phyloP scores from a whole-genome alignment of 805 yeast genomes.

The Ogataea chonburiensis region DNA sequence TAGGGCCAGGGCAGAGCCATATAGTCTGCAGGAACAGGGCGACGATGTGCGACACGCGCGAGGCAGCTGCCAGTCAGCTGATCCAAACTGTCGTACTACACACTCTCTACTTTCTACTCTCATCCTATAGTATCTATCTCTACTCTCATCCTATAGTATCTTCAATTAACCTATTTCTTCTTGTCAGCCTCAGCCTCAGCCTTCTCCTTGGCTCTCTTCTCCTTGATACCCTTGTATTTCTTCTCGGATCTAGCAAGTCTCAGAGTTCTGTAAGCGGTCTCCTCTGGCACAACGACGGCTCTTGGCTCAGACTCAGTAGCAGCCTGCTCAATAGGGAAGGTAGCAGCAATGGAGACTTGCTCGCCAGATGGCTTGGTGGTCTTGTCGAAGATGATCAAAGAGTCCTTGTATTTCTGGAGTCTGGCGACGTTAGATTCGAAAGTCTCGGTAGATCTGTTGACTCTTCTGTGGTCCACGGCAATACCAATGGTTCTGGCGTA shows the following conservation, averaged over 20 bases:
- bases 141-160: conserved; percentile 7
- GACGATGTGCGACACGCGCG: no score
- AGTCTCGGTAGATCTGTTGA: conserved; percentile 95
- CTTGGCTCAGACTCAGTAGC: conserved; percentile 74
- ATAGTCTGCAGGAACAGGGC: no score
- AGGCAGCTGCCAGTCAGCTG: no score
- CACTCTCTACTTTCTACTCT: no score
- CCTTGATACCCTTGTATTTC: conserved; percentile 94
- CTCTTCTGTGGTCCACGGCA: conserved; percentile 99
- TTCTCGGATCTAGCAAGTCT: conserved; percentile 94
- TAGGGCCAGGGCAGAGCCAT: no score
- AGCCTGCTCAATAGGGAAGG: conserved; percentile 91
- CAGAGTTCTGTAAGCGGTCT: conserved; percentile 87
- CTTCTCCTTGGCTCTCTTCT: conserved; percentile 93
- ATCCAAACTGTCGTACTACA: no score
- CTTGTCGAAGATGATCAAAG: conserved; percentile 95
- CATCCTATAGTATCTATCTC: no score
- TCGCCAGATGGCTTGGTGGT: conserved; percentile 74
- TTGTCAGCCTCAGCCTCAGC: conserved; percentile 99
- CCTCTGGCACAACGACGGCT: conserved; percentile 76
- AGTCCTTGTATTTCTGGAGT: conserved; percentile 93
- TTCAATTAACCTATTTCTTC: conserved; percentile 71
- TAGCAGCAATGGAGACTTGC: conserved; percentile 70
- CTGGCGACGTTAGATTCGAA: conserved; percentile 93
- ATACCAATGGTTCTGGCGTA: conserved; percentile 98